Evolutionary conservation across 305 asterid species (phyloP).

Genomic region (Fraxinus ornus): DNA sequence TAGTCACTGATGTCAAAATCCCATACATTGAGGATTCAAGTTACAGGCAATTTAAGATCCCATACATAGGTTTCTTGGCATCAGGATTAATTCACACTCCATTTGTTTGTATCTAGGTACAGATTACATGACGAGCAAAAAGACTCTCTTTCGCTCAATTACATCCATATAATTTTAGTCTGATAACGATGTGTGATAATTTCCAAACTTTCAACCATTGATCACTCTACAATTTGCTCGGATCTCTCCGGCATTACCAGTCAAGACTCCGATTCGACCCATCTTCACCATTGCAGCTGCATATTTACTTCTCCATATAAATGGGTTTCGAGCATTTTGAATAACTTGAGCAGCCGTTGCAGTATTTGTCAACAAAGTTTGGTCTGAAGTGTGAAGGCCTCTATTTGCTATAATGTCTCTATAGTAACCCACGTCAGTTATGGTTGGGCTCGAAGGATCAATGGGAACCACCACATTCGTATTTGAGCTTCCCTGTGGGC

Average conservation of each 20-base stretch:
- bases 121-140: not conserved
- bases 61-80: too few relatives aligned
- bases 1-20: too few relatives aligned
- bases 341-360: conserved; percentile 43
- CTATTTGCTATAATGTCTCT: conserved; percentile 36
- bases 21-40: too few relatives aligned
- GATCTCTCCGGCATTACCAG: conserved; percentile 59
- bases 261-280: conserved; percentile 61
- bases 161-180: not conserved
- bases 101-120: too few relatives aligned
- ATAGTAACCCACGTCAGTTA: conserved; percentile 52
- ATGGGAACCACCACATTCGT: conserved; percentile 56
- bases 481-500: conserved; percentile 40
- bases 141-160: not conserved
- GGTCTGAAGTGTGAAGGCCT: conserved; percentile 71
- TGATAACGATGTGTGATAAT: not conserved
- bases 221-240: conserved; percentile 56
- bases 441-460: conserved; percentile 54
- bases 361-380: conserved; percentile 43
- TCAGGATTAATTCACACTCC: not conserved
- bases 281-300: conserved; percentile 72
- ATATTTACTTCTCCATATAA: conserved; percentile 49
- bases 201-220: conserved; percentile 26
- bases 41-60: too few relatives aligned
- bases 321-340: conserved; percentile 41